A percentile compares a stretch with the other conserved stretches of the same genome.
phyloP scores from a whole-genome alignment of 169 alveolate genomes.

The Besnoitia besnoiti region DNA sequence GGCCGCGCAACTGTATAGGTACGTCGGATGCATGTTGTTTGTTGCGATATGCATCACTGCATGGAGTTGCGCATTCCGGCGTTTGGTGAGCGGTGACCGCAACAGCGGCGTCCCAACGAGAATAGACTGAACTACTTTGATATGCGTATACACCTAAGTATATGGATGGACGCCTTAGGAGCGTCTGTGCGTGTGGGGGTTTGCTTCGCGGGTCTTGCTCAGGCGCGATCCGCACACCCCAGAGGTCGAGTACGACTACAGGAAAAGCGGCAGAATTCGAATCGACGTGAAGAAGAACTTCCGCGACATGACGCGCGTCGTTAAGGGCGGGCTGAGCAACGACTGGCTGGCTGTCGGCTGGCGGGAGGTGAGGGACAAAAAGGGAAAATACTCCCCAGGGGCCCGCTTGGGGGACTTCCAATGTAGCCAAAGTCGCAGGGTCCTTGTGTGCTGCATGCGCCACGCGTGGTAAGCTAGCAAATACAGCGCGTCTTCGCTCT shows the following conservation, averaged over 20 bases:
- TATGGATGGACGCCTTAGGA: neutral
- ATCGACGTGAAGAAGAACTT: constrained; percentile 2
- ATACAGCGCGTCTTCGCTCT: too few relatives aligned
- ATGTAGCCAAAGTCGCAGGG: too few relatives aligned
- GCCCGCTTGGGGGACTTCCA: too few relatives aligned
- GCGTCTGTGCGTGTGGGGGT: neutral
- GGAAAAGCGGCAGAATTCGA: constrained; percentile 18
- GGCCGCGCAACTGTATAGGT: too few relatives aligned
- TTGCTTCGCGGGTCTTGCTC: neutral
- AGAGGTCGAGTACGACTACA: constrained; percentile 7
- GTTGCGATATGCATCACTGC: too few relatives aligned
- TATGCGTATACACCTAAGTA: constrained; percentile 1
- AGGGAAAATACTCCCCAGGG: too few relatives aligned
- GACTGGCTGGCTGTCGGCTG: constrained; percentile 63
- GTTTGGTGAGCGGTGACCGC: too few relatives aligned
- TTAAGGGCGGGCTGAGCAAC: constrained; percentile 47
- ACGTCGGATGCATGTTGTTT: too few relatives aligned
- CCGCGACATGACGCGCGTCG: constrained; percentile 37
- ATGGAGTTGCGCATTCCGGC: too few relatives aligned
- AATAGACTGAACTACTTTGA: neutral
- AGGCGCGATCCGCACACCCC: constrained; percentile 59
- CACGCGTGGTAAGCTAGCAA: too few relatives aligned
- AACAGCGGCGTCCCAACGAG: too few relatives aligned
- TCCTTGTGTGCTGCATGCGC: too few relatives aligned
- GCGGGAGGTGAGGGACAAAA: constrained; percentile 19